phyloP scores from a whole-genome alignment of 805 yeast species.

The Cyberlindnera meyerae region DNA sequence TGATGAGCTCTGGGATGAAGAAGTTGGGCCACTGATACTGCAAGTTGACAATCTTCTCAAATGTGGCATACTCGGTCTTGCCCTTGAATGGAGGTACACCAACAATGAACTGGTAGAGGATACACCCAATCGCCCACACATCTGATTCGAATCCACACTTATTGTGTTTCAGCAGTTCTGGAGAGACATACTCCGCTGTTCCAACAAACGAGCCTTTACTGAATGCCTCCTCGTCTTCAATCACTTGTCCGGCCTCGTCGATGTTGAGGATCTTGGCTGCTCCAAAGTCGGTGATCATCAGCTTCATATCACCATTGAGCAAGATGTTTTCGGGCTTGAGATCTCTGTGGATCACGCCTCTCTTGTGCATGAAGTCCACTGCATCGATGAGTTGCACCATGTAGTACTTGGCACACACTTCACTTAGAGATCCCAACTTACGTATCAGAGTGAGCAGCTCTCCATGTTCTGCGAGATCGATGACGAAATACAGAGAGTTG shows the following conservation, averaged over 20 bases:
- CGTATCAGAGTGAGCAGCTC: slow-evolving; percentile 79
- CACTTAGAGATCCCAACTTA: slow-evolving; percentile 72
- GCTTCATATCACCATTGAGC: slow-evolving; percentile 76
- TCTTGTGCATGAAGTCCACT: slow-evolving; percentile 78
- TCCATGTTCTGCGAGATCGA: slow-evolving; percentile 95
- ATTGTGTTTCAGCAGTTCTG: slow-evolving; percentile 80
- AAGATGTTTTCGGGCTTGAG: slow-evolving; percentile 91
- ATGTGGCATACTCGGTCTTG: slow-evolving; percentile 72
- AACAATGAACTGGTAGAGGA: slow-evolving; percentile 88
- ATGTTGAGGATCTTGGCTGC: slow-evolving; percentile 78
- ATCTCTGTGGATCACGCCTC: slow-evolving; percentile 90
- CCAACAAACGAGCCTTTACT: slow-evolving; percentile 78
- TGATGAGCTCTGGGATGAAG: slow-evolving; percentile 54
- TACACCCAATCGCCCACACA: slow-evolving; percentile 97
- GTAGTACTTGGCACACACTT: slow-evolving; percentile 71
- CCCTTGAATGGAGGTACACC: slow-evolving; percentile 88
- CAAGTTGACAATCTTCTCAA: slow-evolving; percentile 75
- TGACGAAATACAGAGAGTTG: slow-evolving; percentile 78
- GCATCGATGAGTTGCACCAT: slow-evolving; percentile 88
- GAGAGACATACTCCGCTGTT: slow-evolving; percentile 95
- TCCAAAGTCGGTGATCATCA: slow-evolving; percentile 95
- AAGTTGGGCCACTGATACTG: slow-evolving; percentile 70
- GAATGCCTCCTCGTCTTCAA: slow-evolving; percentile 29
- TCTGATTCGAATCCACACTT: slow-evolving; percentile 87
- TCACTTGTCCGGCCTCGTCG: slow-evolving; percentile 2